Percentiles rank a stretch among this genome's conserved stretches.
phyloP scores from a whole-genome alignment of 2,329 filamentous ascomycete genomes.

The Aspergillus sp. region DNA sequence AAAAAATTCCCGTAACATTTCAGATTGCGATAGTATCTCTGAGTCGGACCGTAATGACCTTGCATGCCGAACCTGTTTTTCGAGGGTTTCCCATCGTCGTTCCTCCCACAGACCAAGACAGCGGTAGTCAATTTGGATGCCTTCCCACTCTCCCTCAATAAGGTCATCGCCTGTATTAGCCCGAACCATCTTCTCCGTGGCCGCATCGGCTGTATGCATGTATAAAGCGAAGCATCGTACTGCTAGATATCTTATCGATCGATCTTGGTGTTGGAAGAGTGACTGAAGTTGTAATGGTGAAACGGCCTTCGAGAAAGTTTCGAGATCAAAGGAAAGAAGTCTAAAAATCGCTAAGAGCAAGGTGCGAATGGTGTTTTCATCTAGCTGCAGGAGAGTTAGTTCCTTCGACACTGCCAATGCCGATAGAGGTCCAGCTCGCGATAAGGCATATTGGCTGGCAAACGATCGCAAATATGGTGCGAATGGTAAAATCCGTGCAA shows the following conservation, averaged over 20 bases:
- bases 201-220: conserved; percentile 73
- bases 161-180: conserved; percentile 61
- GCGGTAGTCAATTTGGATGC: conserved; percentile 68
- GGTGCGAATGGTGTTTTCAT: conserved; percentile 35
- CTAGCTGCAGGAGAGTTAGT: conserved; percentile 26
- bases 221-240: conserved; percentile 76
- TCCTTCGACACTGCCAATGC: conserved; percentile 25
- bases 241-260: conserved; percentile 70
- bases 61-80: conserved; percentile 18
- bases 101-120: conserved; percentile 66
- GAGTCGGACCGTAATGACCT: conserved; percentile 17
- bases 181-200: conserved; percentile 66
- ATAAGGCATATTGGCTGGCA: conserved; percentile 49
- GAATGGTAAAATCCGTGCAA: conserved; percentile 76
- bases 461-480: conserved; percentile 74
- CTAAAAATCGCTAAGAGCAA: conserved; percentile 69
- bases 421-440: conserved; percentile 29
- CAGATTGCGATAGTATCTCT: conserved; percentile 20
- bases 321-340: conserved; percentile 70
- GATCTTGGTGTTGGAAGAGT: conserved; percentile 58
- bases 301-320: conserved; percentile 61
- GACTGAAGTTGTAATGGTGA: conserved; percentile 63
- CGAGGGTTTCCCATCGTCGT: conserved; percentile 46
- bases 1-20: conserved; percentile 34
- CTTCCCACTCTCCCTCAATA: conserved; percentile 71